These are phyloP conservation scores for Dothistroma pini DNA, from an alignment of 2,329 filamentous ascomycete genomes.

Conservation along the genomic window DNA sequence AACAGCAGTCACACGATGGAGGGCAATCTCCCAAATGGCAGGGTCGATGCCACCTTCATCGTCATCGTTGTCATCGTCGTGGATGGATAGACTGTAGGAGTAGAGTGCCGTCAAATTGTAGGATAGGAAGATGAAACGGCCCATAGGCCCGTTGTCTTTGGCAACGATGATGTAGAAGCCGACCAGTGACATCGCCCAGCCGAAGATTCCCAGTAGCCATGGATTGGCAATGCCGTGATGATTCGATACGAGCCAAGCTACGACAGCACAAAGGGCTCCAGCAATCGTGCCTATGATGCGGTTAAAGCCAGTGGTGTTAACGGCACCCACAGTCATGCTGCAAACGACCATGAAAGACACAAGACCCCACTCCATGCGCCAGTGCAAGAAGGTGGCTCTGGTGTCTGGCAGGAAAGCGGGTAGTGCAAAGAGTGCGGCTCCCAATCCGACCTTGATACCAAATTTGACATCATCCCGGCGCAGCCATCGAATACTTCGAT, in stretches of 20 bases:
- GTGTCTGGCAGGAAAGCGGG: constrained; percentile 80
- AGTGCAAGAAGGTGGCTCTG: constrained; percentile 75
- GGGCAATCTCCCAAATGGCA: constrained; percentile 80
- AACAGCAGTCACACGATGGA: constrained; percentile 83
- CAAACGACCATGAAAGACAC: constrained; percentile 98
- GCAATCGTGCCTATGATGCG: constrained; percentile 83
- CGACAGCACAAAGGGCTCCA: constrained; percentile 69
- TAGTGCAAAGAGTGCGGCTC: constrained; percentile 82
- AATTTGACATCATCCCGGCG: constrained; percentile 68
- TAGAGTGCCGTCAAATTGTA: constrained; percentile 96
- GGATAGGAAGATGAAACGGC: constrained; percentile 87
- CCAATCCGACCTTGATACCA: constrained; percentile 88
- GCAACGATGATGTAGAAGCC: constrained; percentile 87
- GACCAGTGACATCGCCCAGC: constrained; percentile 66
- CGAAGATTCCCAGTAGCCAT: constrained; percentile 71
- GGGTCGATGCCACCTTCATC: constrained; percentile 84
- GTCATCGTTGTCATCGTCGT: constrained; percentile 72
- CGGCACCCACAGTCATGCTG: constrained; percentile 93
- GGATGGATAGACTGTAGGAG: constrained; percentile 81
- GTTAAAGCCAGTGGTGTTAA: constrained; percentile 85
- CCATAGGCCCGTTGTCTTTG: constrained; percentile 79
- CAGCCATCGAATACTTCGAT: constrained; percentile 54
- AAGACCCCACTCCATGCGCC: constrained; percentile 95
- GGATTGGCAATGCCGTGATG: constrained; percentile 59
- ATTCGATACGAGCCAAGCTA: constrained; percentile 70